Evolutionary conservation across 768 basidiomycete species (phyloP), one percentile per base, ranked within the genome.

Genomic region (Suillus subluteus): DNA sequence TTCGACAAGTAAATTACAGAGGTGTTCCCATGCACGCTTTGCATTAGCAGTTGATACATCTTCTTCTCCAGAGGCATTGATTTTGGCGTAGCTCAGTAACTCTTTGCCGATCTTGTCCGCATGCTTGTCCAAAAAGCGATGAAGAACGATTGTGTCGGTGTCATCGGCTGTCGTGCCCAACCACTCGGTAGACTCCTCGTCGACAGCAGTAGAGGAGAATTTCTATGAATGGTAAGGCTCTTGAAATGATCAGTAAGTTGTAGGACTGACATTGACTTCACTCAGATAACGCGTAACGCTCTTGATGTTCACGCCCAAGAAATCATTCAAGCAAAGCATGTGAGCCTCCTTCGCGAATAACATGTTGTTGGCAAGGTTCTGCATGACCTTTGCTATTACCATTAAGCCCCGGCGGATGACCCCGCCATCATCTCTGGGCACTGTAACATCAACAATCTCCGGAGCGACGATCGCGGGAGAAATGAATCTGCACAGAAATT

Each of bases 291-390:
- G 83, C 3, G 91, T 92, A 37, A 96, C 87, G 50, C 84, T 87
- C 41, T 87, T 80, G 62, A 94, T 91, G 62, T 93, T 91, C 12
- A 81, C 83, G 65, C 82, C 81, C 37, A 94, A 78, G 79, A 95
- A 95, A 15, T 84, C 82, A 74, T 96, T 96, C 65, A 96, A 76
- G 41, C 86, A 82, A 37, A 87, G 87, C 92, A 96, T 95, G 72
- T 94, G 89, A 4, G 88, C 86, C 72, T 97, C 95, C 76, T 96
- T 96, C 13, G 92, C 94, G 70, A 97, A 97, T 73, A 94, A 88
- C 59, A 96, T 91, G 71, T 98, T 97, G 79, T 98, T 98, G 23
- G 95, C 95, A 38, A 98, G 79, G 73, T 94, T 96, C 77, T 97
- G 95, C 56, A 98, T 89, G 65, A 96, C 89, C 79, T 96, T 98